Evolutionary conservation across 257 asterid genomes (phyloP), one percentile per base, ranked within the genome.

Genomic region (Solanum piurae): DNA sequence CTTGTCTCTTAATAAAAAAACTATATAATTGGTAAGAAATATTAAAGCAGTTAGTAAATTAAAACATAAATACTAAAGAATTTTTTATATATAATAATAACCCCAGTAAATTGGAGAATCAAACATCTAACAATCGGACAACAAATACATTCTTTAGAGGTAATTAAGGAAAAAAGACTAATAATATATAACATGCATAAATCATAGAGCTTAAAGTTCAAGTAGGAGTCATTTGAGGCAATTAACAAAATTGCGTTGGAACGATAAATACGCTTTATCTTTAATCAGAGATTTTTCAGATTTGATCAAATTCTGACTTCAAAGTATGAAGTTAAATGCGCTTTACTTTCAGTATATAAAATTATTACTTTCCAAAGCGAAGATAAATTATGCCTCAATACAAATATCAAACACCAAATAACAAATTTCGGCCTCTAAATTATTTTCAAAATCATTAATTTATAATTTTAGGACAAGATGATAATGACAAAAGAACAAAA

Each of bases 331-430:
- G 44, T 38, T 38, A 3, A 2, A 38, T 8, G 44, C 11, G 0
- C 11, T 38, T 38, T 38, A 38, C 44, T 38, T 1, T 38, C 3
- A 38, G 9, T 38, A 38, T 38, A 38, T 2, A 38, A 38, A 38
- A 38, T 38, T 38, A 38, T 3, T 38, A 8, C 0, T 8, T 0
- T 8, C 2, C 1, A 8, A 38, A 40, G 0, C 3, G 9, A 12
- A 49, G 14, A 49, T 5, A 49, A 5, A 5, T 49, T 0, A 0
- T 5, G 2, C 1, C 16, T 49, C 0, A 49, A 52, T 52, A 52
- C 0, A 18, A 0, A 18, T 55, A 55, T 55, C 1, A 3, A 55
- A 18, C 14, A 10, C 0, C 14, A 1, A 62, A 1, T 27, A 27
- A 0, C 31, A 1, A 27, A 27, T 0, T 68, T 14, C 14, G 1